Evolutionary conservation across 2,329 filamentous ascomycete species (phyloP).

Genomic region (Penicillium polonicum): DNA sequence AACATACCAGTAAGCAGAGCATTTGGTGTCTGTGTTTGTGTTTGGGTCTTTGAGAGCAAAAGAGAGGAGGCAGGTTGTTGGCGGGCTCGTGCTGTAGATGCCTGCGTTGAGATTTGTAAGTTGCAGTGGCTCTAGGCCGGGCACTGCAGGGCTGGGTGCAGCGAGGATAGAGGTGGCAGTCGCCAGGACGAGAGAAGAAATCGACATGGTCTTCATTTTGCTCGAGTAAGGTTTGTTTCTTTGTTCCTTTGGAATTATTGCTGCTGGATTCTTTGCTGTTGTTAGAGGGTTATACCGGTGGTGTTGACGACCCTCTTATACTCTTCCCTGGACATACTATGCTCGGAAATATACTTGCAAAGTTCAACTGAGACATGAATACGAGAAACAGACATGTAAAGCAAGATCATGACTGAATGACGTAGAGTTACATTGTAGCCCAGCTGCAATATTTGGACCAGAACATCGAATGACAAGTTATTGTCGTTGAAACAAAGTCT

Average conservation of each 20-base stretch:
- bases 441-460: neutral
- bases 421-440: neutral
- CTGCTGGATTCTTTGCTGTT: neutral
- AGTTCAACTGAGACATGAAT: neutral
- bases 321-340: neutral
- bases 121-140: slow-evolving; percentile 9
- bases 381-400: neutral
- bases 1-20: slow-evolving; percentile 16
- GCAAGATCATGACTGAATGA: neutral
- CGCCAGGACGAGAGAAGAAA: slow-evolving; percentile 10
- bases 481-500: neutral
- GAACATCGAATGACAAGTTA: neutral
- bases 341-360: neutral
- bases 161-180: slow-evolving; percentile 10
- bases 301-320: slow-evolving; percentile 3
- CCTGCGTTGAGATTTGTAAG: slow-evolving; percentile 9
- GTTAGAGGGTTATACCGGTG: neutral
- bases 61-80: slow-evolving; percentile 4
- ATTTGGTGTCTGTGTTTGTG: slow-evolving; percentile 9
- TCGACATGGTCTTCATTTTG: slow-evolving; percentile 15
- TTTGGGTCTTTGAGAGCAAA: slow-evolving; percentile 19
- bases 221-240: neutral
- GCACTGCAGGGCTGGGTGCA: slow-evolving; percentile 6
- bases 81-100: slow-evolving; percentile 9
- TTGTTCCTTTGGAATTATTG: neutral